A percentile compares a stretch with the other conserved stretches of the same genome.
Evolutionary conservation across 2,329 filamentous ascomycete species (phyloP).

Genomic region (Colletotrichum siamense): DNA sequence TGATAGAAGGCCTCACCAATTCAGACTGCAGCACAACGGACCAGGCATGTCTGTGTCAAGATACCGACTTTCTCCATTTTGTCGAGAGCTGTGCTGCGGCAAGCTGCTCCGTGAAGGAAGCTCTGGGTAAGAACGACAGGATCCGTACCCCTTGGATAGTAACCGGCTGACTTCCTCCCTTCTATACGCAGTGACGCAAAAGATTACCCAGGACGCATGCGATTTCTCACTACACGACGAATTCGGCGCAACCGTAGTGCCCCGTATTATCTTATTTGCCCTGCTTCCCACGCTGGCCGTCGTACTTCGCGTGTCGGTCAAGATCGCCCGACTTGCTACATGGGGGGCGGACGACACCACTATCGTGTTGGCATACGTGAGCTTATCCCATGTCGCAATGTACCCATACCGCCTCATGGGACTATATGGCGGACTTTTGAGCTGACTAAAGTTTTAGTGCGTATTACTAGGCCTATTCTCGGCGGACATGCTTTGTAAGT

Average conservation of each 20-base stretch:
- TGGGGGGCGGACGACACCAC: not conserved
- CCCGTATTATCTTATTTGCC: not conserved
- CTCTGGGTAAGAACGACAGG: not conserved
- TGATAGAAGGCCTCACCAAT: not conserved
- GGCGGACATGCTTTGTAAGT: not conserved
- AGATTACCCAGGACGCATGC: not conserved
- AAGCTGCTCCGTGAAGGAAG: not conserved
- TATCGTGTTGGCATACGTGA: not conserved
- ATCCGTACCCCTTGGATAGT: not conserved
- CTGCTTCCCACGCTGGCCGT: not conserved
- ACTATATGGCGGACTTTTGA: accelerated
- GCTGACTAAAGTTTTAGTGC: not conserved
- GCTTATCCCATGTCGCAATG: no score
- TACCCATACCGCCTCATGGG: accelerated
- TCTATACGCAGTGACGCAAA: not conserved
- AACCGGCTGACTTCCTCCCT: accelerated
- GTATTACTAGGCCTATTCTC: accelerated
- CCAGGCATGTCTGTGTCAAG: not conserved
- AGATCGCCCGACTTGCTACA: not conserved
- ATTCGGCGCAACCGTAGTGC: not conserved
- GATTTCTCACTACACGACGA: not conserved
- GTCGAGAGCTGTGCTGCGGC: not conserved
- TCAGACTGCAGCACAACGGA: not conserved
- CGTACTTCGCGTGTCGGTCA: not conserved
- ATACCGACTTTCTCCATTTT: not conserved